phyloP scores from a whole-genome alignment of 331 rosid species.

The Phaseolus coccineus region DNA sequence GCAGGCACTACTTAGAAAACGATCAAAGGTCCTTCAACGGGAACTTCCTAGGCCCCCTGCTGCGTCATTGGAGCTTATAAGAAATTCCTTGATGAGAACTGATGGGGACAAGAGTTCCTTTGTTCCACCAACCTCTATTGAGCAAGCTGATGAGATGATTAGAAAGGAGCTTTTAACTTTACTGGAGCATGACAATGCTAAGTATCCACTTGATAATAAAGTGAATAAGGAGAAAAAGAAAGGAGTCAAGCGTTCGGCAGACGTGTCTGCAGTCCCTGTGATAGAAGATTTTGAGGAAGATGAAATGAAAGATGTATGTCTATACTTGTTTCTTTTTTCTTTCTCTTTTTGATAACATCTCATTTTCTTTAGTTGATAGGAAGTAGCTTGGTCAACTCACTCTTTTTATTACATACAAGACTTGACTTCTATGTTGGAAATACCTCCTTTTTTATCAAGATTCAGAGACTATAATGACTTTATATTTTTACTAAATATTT shows the following conservation, averaged over 20 bases:
- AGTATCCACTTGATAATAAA: conserved; percentile 77
- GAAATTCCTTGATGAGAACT: conserved; percentile 77
- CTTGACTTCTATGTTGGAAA: conserved; percentile 26
- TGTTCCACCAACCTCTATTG: conserved; percentile 86
- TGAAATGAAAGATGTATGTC: conserved; percentile 73
- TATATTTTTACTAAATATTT: background rate
- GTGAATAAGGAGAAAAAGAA: conserved; percentile 76
- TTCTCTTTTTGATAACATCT: background rate
- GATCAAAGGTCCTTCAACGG: conserved; percentile 92
- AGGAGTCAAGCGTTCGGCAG: conserved; percentile 59
- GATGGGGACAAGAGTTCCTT: conserved; percentile 91
- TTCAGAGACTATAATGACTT: background rate
- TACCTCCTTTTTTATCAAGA: background rate
- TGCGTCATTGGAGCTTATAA: conserved; percentile 77
- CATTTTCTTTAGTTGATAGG: conserved; percentile 15
- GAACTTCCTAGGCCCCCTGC: conserved; percentile 93
- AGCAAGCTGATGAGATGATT: conserved; percentile 89
- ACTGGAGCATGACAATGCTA: conserved; percentile 85
- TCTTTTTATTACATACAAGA: background rate
- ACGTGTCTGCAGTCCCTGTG: conserved; percentile 62
- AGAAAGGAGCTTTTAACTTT: conserved; percentile 73
- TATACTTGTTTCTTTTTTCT: conserved; percentile 26
- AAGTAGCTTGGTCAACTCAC: no score
- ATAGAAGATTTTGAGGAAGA: conserved; percentile 83
- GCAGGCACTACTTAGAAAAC: conserved; percentile 85